A percentile compares a stretch with the other conserved stretches of the same genome.
These are phyloP conservation scores for Schizosaccharomyces osmophilus DNA, from an alignment of 805 yeast genomes.

Conservation along the genomic window DNA sequence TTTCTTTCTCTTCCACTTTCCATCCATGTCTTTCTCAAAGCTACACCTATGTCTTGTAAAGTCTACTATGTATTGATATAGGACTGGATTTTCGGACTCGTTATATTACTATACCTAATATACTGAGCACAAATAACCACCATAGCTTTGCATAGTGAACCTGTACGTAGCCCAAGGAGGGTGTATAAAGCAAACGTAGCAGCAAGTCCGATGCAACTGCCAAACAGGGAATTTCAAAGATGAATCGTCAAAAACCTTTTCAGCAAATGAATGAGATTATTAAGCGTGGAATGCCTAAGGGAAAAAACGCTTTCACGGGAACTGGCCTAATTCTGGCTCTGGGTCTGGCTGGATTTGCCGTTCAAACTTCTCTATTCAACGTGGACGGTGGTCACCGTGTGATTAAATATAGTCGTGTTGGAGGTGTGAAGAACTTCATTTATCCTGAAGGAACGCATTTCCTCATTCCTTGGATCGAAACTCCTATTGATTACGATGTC, in stretches of 20 bases:
- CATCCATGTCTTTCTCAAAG: no score
- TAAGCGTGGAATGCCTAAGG: background rate
- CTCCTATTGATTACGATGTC: constrained; percentile 78
- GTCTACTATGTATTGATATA: no score
- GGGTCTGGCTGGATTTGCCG: constrained; percentile 30
- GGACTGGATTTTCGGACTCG: no score
- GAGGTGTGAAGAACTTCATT: constrained; percentile 63
- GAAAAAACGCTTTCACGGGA: background rate
- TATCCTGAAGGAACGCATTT: constrained; percentile 89
- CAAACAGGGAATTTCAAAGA: background rate
- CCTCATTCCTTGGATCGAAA: constrained; percentile 81
- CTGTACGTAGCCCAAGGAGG: no score
- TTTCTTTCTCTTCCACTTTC: no score
- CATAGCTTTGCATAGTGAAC: no score
- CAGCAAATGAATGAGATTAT: background rate
- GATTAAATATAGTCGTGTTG: constrained; percentile 65
- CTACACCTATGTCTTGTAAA: no score
- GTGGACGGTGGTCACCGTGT: constrained; percentile 99
- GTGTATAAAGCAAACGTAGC: constrained; percentile 20
- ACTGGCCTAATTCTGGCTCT: constrained; percentile 19
- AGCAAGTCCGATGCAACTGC: background rate
- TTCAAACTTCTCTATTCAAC: constrained; percentile 40
- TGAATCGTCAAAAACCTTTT: background rate
- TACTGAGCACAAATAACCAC: no score
- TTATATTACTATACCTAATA: no score